A percentile compares a stretch with the other conserved stretches of the same genome.
Evolutionary conservation across 106 monocot species (phyloP).

Genomic region (Dendrobium officinale): DNA sequence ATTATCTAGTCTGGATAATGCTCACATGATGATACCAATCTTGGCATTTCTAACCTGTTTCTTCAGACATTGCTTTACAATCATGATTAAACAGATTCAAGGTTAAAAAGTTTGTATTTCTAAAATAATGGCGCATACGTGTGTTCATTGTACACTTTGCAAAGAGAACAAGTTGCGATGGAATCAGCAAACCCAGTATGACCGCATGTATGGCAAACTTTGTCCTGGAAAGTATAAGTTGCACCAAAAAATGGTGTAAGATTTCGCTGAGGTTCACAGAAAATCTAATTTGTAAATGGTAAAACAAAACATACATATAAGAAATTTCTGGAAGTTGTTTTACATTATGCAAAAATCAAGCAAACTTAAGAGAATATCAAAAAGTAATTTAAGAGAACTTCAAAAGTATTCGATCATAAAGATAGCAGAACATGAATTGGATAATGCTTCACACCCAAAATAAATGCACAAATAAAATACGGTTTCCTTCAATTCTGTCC

Average conservation of each 20-base stretch:
- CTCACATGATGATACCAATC: background rate
- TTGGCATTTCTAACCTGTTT: background rate
- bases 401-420: background rate
- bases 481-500: background rate
- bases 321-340: background rate
- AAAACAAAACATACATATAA: background rate
- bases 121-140: conserved; percentile 7
- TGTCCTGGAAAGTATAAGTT: conserved; percentile 3
- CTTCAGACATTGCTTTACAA: background rate
- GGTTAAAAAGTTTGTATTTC: background rate
- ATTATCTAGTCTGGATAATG: background rate
- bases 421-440: background rate
- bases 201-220: conserved; percentile 10
- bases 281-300: background rate
- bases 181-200: background rate
- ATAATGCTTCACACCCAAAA: background rate
- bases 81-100: background rate
- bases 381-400: background rate
- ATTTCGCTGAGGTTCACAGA: background rate
- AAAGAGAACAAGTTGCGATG: conserved; percentile 5
- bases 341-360: background rate
- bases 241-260: background rate
- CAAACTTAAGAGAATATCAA: background rate
- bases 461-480: background rate
- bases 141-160: background rate